A percentile compares a stretch with the other conserved stretches of the same genome.
Evolutionary conservation across 139 green algal genomes (phyloP).

Genomic region (Ettlia oleoabundans): DNA sequence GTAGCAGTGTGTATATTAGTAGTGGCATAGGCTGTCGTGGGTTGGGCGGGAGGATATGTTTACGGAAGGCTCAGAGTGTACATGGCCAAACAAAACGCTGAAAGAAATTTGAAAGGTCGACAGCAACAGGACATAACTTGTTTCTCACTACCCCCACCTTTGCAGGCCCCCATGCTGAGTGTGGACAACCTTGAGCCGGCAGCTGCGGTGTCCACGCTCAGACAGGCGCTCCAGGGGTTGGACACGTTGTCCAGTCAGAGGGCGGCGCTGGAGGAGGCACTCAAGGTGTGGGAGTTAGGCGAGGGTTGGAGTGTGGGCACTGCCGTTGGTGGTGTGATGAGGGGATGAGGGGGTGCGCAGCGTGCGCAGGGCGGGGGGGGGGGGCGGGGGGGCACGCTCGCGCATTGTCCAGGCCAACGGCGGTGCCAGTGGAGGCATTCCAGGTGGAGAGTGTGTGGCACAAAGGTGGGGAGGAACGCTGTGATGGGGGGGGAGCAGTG

Average conservation of each 20-base stretch:
- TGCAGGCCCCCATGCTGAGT: slow-evolving; percentile 49
- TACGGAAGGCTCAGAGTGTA: too few relatives aligned
- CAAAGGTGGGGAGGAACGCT: too few relatives aligned
- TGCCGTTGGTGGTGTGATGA: neutral
- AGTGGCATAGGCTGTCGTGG: too few relatives aligned
- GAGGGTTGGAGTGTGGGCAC: neutral
- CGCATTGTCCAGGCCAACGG: slow-evolving; percentile 60
- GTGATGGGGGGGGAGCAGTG: neutral
- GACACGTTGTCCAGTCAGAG: slow-evolving; percentile 59
- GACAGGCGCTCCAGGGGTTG: slow-evolving; percentile 70
- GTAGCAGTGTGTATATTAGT: too few relatives aligned
- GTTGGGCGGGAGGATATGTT: too few relatives aligned
- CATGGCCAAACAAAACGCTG: too few relatives aligned
- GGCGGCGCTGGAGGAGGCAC: slow-evolving; percentile 84
- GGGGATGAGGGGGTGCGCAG: neutral
- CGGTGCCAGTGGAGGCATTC: slow-evolving; percentile 87
- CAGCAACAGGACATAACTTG: neutral
- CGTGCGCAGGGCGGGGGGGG: too few relatives aligned
- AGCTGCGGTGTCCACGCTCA: slow-evolving; percentile 68
- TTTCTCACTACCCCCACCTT: neutral
- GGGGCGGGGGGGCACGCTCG: too few relatives aligned
- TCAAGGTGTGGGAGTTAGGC: slow-evolving; percentile 56
- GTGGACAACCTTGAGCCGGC: slow-evolving; percentile 74
- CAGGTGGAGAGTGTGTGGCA: too few relatives aligned
- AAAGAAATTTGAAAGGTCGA: too few relatives aligned